A percentile compares a stretch with the other conserved stretches of the same genome.
These are phyloP conservation scores for Trifolium repens DNA, from an alignment of 306 rosid species.

Conservation along the genomic window DNA sequence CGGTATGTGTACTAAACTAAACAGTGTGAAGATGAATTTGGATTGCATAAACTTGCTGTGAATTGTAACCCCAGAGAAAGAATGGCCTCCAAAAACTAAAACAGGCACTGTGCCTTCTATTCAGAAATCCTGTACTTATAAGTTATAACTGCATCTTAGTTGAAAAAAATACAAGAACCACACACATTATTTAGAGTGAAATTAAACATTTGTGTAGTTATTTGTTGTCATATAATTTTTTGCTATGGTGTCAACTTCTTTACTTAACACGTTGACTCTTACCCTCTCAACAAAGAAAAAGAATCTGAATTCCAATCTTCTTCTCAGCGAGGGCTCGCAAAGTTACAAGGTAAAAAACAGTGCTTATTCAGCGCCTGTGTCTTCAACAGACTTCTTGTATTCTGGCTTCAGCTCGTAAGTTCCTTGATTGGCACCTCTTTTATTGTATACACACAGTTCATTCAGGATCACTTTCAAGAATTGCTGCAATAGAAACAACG, in stretches of 20 bases:
- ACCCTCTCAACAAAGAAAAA: constrained; percentile 23
- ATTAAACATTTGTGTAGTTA: constrained; percentile 21
- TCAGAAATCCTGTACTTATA: not conserved
- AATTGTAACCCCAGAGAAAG: not conserved
- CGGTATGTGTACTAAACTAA: not conserved
- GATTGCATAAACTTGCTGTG: not conserved
- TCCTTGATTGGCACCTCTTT: constrained; percentile 98
- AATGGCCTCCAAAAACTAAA: not conserved
- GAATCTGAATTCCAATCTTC: not conserved
- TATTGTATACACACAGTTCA: constrained; percentile 93
- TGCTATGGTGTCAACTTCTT: constrained; percentile 28
- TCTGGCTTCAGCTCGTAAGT: constrained; percentile 99
- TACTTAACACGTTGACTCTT: constrained; percentile 8
- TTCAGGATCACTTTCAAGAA: constrained; percentile 97
- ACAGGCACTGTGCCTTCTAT: not conserved
- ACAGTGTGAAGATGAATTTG: not conserved
- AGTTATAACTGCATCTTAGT: constrained; percentile 19
- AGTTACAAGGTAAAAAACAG: constrained; percentile 1
- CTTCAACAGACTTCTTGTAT: constrained; percentile 93
- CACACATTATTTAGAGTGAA: not conserved
- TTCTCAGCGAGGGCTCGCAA: not conserved
- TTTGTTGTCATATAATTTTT: constrained; percentile 12
- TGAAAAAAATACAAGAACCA: not conserved
- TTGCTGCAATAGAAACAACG: constrained; percentile 68
- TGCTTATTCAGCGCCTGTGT: constrained; percentile 63